These are phyloP conservation scores for Dactylellina sp. DNA, from an alignment of 2,329 filamentous ascomycete species.

Conservation along the genomic window DNA sequence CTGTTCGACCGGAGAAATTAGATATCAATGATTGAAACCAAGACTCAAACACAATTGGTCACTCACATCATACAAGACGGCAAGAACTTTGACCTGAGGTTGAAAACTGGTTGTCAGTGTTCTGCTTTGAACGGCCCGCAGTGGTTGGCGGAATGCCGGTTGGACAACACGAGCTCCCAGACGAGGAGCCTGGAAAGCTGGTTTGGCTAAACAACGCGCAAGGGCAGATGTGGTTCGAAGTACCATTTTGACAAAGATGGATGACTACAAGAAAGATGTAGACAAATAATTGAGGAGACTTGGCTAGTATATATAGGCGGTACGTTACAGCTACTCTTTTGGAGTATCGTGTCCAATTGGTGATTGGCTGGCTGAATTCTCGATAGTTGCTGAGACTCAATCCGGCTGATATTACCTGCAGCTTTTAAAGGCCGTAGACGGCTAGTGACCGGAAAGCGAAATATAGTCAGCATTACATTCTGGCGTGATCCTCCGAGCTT, in stretches of 20 bases:
- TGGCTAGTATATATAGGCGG: conserved; percentile 24
- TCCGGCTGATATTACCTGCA: conserved; percentile 55
- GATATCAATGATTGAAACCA: background rate
- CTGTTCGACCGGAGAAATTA: conserved; percentile 45
- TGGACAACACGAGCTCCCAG: conserved; percentile 41
- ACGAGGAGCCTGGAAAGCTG: conserved; percentile 39
- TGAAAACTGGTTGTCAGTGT: conserved; percentile 60
- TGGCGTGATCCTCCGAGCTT: conserved; percentile 11
- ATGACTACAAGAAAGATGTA: conserved; percentile 21
- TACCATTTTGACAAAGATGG: conserved; percentile 48
- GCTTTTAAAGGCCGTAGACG: conserved; percentile 33
- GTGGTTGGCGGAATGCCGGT: conserved; percentile 36
- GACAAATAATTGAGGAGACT: conserved; percentile 7
- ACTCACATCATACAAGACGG: conserved; percentile 61
- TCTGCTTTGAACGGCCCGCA: conserved; percentile 46
- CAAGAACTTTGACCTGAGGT: conserved; percentile 61
- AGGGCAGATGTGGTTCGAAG: conserved; percentile 34
- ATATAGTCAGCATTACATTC: conserved; percentile 31
- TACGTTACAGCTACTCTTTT: background rate
- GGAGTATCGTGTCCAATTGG: background rate
- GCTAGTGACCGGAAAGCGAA: conserved; percentile 36
- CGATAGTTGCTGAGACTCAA: conserved; percentile 19
- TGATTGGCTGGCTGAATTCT: conserved; percentile 39
- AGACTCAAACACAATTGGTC: background rate
- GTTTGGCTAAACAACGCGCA: conserved; percentile 54